Conservation (phyloP, 805 yeast genomes). For the Blastobotrys robertii region DNA sequence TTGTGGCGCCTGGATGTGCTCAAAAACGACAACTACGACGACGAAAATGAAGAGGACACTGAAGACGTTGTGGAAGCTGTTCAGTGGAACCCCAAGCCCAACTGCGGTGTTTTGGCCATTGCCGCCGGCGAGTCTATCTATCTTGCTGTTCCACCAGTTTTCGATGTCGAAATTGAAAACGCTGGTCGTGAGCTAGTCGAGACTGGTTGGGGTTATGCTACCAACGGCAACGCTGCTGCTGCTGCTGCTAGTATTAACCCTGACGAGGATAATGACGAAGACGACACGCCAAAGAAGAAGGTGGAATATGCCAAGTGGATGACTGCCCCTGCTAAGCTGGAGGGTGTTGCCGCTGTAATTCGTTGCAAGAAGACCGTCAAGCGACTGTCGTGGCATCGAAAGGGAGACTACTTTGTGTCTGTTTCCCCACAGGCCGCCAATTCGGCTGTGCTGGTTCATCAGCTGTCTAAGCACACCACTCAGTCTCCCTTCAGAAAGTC, state of each 20-base stretch:
- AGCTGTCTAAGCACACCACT: constrained; percentile 84
- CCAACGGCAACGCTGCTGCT: constrained; percentile 25
- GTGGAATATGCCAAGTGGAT: constrained; percentile 69
- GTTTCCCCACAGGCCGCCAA: constrained; percentile 92
- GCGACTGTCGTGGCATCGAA: constrained; percentile 88
- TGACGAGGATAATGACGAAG: constrained; percentile 27
- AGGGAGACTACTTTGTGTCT: constrained; percentile 93
- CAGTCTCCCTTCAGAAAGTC: constrained; percentile 93
- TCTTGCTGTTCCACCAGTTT: constrained; percentile 80
- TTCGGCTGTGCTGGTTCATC: constrained; percentile 87
- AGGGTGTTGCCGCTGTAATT: constrained; percentile 67
- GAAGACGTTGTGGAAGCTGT: constrained; percentile 75
- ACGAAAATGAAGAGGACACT: constrained; percentile 23
- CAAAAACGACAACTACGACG: constrained; percentile 26
- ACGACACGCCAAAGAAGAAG: constrained; percentile 25
- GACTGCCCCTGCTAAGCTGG: constrained; percentile 59
- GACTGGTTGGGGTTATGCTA: constrained; percentile 82
- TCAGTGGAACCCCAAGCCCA: constrained; percentile 81
- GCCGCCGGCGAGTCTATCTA: constrained; percentile 74
- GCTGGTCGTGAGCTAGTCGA: constrained; percentile 69
- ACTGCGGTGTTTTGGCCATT: constrained; percentile 71
- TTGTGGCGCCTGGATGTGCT: constrained; percentile 44
- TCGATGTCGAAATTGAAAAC: constrained; percentile 81
- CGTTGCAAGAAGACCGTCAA: constrained; percentile 58
- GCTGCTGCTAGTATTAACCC: constrained; percentile 20